These are phyloP conservation scores for Trifolium pratense DNA, from an alignment of 306 rosid species.

Conservation along the genomic window DNA sequence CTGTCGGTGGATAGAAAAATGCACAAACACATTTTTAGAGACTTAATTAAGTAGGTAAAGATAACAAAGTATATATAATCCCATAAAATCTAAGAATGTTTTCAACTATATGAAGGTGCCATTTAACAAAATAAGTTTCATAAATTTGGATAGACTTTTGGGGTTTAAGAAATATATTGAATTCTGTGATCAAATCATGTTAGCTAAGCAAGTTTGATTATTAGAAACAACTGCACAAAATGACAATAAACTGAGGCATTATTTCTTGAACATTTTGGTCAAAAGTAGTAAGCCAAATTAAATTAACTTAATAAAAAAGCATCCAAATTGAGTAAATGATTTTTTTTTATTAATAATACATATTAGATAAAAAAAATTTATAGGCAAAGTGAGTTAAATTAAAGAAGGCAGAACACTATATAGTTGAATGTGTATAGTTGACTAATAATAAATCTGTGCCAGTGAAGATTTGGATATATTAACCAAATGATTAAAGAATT, in stretches of 20 bases:
- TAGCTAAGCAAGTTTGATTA: conserved; percentile 2
- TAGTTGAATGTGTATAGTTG: too few species aligned
- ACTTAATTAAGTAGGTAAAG: not conserved
- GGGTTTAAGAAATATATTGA: conserved; percentile 7
- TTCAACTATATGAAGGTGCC: not conserved
- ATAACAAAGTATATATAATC: not conserved
- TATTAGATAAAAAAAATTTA: too few species aligned
- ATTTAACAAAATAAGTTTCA: not conserved
- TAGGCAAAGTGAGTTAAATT: too few species aligned
- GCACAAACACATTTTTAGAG: not conserved
- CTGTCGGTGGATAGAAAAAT: not conserved
- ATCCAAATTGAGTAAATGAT: not conserved
- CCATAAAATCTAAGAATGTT: not conserved
- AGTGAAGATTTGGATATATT: too few species aligned
- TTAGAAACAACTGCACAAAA: conserved; percentile 4
- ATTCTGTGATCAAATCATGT: not conserved
- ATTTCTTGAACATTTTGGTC: conserved; percentile 21
- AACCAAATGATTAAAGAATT: too few species aligned
- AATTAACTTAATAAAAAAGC: not conserved
- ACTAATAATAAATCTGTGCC: too few species aligned
- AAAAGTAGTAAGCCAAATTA: conserved; percentile 21
- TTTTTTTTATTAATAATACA: too few species aligned
- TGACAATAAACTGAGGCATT: conserved; percentile 5
- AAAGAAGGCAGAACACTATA: too few species aligned
- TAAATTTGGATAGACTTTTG: conserved; percentile 2